These are phyloP conservation scores for Pistacia integerrima DNA, from an alignment of 345 rosid species.

Conservation along the genomic window DNA sequence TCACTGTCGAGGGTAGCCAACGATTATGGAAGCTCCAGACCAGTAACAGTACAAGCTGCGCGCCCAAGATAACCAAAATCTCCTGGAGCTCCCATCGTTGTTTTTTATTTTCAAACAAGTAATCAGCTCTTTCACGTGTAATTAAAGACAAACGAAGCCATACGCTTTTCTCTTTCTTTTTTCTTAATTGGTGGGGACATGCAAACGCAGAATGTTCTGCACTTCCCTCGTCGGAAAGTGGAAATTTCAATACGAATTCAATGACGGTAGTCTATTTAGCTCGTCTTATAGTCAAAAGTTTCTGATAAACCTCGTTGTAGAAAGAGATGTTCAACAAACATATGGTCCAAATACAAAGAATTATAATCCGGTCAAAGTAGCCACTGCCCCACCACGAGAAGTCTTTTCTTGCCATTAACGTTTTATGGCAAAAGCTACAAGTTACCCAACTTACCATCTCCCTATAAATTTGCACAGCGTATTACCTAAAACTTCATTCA, in stretches of 20 bases:
- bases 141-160: not conserved
- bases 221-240: too few relatives aligned
- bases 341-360: not conserved
- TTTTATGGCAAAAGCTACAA: too few relatives aligned
- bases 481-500: not conserved
- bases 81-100: not conserved
- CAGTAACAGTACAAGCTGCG: too few relatives aligned
- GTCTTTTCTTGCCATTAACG: too few relatives aligned
- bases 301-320: not conserved
- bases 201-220: too few relatives aligned
- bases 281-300: too few relatives aligned
- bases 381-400: not conserved
- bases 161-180: too few relatives aligned
- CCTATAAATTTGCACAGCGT: not conserved
- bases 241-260: too few relatives aligned
- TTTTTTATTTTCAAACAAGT: not conserved
- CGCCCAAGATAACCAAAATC: too few relatives aligned
- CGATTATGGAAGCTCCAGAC: not conserved
- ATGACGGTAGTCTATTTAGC: too few relatives aligned
- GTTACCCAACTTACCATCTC: not conserved
- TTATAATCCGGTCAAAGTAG: not conserved
- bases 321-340: not conserved
- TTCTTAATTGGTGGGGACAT: too few relatives aligned
- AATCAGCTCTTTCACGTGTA: not conserved
- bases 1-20: conserved; percentile 7